These are phyloP conservation scores for Annulohypoxylon maeteangense DNA, from an alignment of 495 filamentous ascomycete genomes.

Conservation along the genomic window DNA sequence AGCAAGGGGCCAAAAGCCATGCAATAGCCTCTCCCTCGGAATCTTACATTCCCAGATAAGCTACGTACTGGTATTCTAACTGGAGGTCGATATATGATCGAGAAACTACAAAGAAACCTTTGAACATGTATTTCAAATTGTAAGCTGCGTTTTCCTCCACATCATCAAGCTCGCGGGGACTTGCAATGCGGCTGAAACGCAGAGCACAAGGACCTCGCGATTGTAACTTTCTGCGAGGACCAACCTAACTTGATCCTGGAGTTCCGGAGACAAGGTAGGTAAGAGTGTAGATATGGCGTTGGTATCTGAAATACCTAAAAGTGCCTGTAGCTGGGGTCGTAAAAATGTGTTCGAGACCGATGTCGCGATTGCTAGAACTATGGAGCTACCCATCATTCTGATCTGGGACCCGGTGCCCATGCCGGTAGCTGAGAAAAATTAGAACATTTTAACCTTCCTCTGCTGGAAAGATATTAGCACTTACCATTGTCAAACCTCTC, in stretches of 20 bases:
- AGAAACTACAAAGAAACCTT: background rate
- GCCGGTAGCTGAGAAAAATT: background rate
- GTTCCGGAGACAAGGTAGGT: background rate
- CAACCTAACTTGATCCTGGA: constrained; percentile 6
- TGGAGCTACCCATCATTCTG: background rate
- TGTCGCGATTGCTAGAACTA: background rate
- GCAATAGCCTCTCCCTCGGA: no score
- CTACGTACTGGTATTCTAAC: no score
- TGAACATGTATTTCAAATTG: background rate
- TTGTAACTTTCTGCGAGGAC: constrained; percentile 32
- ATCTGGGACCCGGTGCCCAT: background rate
- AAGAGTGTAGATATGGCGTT: background rate
- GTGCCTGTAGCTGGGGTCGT: background rate
- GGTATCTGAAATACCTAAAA: background rate
- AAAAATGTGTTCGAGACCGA: background rate
- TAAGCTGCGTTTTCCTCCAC: constrained; percentile 35
- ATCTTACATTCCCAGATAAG: no score
- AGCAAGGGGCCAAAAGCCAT: no score
- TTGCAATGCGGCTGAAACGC: constrained; percentile 31
- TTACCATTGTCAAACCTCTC: background rate
- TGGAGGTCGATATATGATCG: background rate
- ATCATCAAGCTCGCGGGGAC: constrained; percentile 32
- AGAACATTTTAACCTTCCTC: background rate
- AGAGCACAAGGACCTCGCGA: constrained; percentile 32
- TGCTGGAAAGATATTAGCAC: background rate